These are phyloP conservation scores for Wallacemonas sp. DNA, from an alignment of 208 protist species.

Conservation along the genomic window DNA sequence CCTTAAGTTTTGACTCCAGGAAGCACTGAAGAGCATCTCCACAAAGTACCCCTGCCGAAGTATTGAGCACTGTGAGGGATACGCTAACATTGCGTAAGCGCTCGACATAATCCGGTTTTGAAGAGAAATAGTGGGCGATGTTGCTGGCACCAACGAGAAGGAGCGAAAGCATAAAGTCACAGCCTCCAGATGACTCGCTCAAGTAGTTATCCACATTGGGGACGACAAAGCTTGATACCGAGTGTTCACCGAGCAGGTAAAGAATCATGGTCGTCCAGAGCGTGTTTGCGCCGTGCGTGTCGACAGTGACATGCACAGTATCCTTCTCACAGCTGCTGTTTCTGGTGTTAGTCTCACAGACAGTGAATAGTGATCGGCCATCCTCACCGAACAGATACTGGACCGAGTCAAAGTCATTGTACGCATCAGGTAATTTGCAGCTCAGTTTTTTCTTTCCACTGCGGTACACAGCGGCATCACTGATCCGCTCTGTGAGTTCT, in stretches of 20 bases:
- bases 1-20: conserved; percentile 6
- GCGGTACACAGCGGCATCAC: neutral
- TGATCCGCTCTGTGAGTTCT: conserved; percentile 1
- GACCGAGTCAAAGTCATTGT: neutral
- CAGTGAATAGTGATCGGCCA: neutral
- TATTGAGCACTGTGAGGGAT: conserved; percentile 9
- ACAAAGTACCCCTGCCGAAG: neutral
- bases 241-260: neutral
- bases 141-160: conserved; percentile 29
- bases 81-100: neutral
- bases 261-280: conserved; percentile 3
- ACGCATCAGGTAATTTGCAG: neutral
- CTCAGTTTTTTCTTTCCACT: conserved; percentile 4
- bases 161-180: conserved; percentile 50
- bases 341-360: neutral
- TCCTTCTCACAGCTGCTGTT: neutral
- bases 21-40: conserved; percentile 11
- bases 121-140: conserved; percentile 33
- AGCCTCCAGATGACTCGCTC: conserved; percentile 17
- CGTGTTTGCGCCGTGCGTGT: conserved; percentile 4
- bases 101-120: neutral
- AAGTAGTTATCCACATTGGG: conserved; percentile 42
- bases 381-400: neutral
- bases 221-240: conserved; percentile 22
- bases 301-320: neutral